Evolutionary conservation across 73 alveolate species (phyloP).

Genomic region (Paramecium pentaurelia): DNA sequence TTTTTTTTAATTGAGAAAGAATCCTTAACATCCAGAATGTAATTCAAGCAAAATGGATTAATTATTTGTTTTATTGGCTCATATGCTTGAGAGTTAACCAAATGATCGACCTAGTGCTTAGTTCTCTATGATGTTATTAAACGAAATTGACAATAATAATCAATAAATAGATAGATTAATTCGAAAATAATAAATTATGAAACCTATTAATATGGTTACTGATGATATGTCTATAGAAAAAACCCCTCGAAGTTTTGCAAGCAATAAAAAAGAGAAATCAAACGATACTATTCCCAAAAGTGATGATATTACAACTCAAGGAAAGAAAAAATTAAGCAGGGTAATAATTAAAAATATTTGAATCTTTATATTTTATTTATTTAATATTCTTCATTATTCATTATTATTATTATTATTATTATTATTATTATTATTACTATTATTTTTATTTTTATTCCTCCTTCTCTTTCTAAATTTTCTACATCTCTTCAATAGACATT

Average conservation of each 20-base stretch:
- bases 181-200: neutral
- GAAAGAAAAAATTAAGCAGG: neutral
- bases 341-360: neutral
- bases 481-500: slow-evolving; percentile 45
- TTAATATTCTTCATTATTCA: neutral
- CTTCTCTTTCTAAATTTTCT: slow-evolving; percentile 42
- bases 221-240: no score
- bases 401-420: neutral
- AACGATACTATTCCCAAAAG: neutral
- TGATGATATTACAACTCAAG: neutral
- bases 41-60: slow-evolving; percentile 36
- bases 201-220: no score
- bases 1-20: neutral
- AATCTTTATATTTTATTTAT: neutral
- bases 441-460: slow-evolving; percentile 31
- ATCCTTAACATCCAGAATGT: neutral
- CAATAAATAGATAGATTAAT: neutral
- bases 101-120: neutral
- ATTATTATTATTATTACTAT: neutral
- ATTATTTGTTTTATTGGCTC: slow-evolving; percentile 12
- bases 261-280: neutral
- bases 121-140: neutral
- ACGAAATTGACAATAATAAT: neutral
- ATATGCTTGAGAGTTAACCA: slow-evolving; percentile 17
- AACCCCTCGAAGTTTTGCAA: neutral